Evolutionary conservation across 1,284 basidiomycete species (phyloP).

Genomic region (Malassezia caprae): DNA sequence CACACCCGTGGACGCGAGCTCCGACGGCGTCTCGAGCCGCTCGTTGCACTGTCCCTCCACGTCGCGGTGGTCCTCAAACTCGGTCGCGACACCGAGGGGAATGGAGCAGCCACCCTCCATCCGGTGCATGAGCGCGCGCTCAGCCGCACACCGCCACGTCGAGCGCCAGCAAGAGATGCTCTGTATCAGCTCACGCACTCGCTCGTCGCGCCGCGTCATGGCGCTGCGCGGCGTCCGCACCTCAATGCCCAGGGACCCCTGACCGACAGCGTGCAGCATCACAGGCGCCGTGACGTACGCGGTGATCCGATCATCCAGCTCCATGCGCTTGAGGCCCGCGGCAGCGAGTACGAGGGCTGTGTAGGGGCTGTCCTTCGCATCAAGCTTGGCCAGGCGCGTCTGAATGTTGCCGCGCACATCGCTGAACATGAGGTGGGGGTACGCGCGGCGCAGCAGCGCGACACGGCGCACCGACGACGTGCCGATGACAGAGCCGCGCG

Average conservation of each 20-base stretch:
- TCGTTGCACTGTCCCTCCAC: constrained; percentile 37
- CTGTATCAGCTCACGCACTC: constrained; percentile 29
- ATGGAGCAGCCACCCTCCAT: constrained; percentile 95
- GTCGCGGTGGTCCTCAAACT: constrained; percentile 37
- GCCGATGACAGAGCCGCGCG: constrained; percentile 78
- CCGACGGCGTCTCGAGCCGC: constrained; percentile 16
- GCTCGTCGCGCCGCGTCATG: constrained; percentile 30
- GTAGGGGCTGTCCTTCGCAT: constrained; percentile 71
- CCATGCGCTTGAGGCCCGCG: constrained; percentile 78
- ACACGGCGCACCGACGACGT: constrained; percentile 87
- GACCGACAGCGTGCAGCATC: constrained; percentile 80
- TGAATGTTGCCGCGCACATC: constrained; percentile 58
- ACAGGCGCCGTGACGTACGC: constrained; percentile 62
- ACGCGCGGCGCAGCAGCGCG: constrained; percentile 74
- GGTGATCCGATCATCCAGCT: constrained; percentile 64
- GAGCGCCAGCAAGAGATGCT: constrained; percentile 44
- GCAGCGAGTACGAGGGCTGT: constrained; percentile 85
- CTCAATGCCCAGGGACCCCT: constrained; percentile 84
- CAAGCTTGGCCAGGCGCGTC: constrained; percentile 82
- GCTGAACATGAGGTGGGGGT: constrained; percentile 69
- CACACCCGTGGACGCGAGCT: not conserved
- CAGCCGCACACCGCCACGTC: constrained; percentile 49
- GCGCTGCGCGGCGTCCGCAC: constrained; percentile 55
- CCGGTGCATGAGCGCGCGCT: constrained; percentile 73
- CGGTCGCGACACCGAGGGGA: constrained; percentile 75